Conservation (phyloP, 345 rosid species). For the Moricandia arvensis region DNA sequence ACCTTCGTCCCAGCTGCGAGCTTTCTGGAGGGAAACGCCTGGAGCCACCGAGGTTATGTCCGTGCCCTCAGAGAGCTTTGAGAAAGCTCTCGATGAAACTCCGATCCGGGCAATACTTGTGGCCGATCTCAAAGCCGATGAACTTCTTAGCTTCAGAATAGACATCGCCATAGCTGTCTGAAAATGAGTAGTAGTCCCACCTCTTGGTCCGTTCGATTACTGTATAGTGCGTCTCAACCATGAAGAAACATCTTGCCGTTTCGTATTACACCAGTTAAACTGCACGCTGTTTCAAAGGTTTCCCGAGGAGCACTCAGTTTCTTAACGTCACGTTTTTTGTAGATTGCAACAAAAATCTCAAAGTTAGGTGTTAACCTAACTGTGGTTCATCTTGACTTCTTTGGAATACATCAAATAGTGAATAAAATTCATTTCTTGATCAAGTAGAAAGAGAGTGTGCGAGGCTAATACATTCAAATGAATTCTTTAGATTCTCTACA, state of each 20-base stretch:
- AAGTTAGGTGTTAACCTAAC: neutral
- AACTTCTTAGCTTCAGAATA: slow-evolving; percentile 45
- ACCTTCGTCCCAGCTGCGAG: slow-evolving; percentile 88
- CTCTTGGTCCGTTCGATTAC: neutral
- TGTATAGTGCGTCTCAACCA: neutral
- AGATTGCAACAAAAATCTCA: neutral
- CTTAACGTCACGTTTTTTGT: neutral
- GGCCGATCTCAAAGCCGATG: slow-evolving; percentile 39
- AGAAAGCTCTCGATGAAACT: slow-evolving; percentile 48
- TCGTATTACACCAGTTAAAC: neutral
- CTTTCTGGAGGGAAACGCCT: slow-evolving; percentile 78
- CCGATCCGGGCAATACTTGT: slow-evolving; percentile 33
- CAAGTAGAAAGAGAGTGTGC: neutral
- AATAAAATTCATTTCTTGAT: neutral
- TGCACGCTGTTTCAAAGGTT: slow-evolving; percentile 1
- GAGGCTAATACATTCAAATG: slow-evolving; percentile 10
- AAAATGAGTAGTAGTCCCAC: neutral
- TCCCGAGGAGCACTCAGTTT: neutral
- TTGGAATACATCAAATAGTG: slow-evolving; percentile 1
- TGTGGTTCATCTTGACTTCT: neutral
- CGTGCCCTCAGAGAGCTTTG: slow-evolving; percentile 60
- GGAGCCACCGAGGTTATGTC: slow-evolving; percentile 70
- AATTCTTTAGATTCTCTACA: neutral
- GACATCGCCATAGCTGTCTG: slow-evolving; percentile 53
- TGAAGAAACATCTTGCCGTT: slow-evolving; percentile 18